Conservation (phyloP, 78 protist genomes). For the Chrysochromulina tobinii region DNA sequence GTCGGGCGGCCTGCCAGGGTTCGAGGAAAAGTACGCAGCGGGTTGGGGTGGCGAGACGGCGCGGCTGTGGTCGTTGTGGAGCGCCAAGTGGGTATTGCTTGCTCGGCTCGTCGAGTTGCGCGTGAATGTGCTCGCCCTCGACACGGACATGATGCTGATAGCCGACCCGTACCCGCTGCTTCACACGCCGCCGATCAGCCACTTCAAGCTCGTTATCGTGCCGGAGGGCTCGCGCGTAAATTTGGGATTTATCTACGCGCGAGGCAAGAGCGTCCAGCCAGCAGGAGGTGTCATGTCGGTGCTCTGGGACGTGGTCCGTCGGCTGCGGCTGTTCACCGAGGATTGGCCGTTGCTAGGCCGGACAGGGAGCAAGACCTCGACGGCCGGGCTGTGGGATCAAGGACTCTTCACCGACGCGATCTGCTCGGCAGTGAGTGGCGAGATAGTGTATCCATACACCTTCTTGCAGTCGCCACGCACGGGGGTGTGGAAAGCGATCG, state of each 20-base stretch:
- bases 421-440: not conserved
- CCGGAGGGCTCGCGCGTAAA: not conserved
- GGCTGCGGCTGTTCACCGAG: not conserved
- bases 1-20: not conserved
- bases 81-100: not conserved
- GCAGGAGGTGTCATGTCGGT: not conserved
- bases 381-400: not conserved
- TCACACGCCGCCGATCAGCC: not conserved
- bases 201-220: not conserved
- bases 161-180: constrained; percentile 4
- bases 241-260: not conserved
- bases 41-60: not conserved
- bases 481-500: too few relatives aligned
- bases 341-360: not conserved
- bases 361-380: not conserved
- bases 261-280: not conserved
- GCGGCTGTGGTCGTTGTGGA: not conserved
- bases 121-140: not conserved
- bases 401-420: constrained; percentile 7
- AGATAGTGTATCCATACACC: not conserved
- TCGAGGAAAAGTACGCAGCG: not conserved
- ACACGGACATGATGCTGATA: not conserved
- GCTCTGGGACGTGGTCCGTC: not conserved
- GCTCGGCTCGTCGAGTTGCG: not conserved
- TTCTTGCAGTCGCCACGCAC: not conserved